Percentiles rank a stretch among this genome's conserved stretches.
Evolutionary conservation across 2,329 filamentous ascomycete species (phyloP).

Genomic region (Dothistroma septosporum): DNA sequence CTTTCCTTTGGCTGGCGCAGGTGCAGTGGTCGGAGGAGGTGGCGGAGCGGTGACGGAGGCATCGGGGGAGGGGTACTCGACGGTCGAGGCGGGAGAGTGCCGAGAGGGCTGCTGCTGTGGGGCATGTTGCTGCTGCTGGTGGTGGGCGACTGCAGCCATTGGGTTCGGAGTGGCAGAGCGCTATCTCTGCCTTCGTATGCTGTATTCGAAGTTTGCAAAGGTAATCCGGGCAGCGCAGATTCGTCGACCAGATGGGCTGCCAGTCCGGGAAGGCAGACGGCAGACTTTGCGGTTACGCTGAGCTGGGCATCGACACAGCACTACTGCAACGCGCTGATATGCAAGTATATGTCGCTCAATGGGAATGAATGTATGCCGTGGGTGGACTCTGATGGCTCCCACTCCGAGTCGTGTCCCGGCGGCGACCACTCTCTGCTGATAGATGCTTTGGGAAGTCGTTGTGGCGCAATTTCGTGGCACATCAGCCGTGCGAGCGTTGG

Average conservation of each 20-base stretch:
- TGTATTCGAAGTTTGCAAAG: not conserved
- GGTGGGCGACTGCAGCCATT: constrained; percentile 35
- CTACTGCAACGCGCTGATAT: not conserved
- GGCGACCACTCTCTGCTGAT: too few relatives aligned
- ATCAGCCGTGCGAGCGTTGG: too few relatives aligned
- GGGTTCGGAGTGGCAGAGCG: not conserved
- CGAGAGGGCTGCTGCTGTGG: constrained; percentile 22
- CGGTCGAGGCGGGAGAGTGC: constrained; percentile 29
- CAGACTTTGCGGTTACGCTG: not conserved
- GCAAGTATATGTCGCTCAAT: too few relatives aligned
- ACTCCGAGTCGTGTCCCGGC: too few relatives aligned
- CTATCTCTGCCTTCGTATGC: constrained; percentile 4
- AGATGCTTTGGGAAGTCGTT: too few relatives aligned
- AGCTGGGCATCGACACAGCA: not conserved
- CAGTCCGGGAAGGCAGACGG: not conserved
- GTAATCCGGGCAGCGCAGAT: not conserved
- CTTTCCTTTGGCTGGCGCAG: constrained; percentile 59
- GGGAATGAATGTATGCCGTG: too few relatives aligned
- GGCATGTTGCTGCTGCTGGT: constrained; percentile 24
- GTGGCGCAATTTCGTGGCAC: too few relatives aligned
- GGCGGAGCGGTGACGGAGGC: constrained; percentile 26
- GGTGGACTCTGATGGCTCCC: too few relatives aligned
- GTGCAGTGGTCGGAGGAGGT: constrained; percentile 40
- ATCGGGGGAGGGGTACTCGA: constrained; percentile 36
- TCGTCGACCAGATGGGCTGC: not conserved